Evolutionary conservation across 2,329 filamentous ascomycete species (phyloP).

Genomic region (Elsinoe necatrix): DNA sequence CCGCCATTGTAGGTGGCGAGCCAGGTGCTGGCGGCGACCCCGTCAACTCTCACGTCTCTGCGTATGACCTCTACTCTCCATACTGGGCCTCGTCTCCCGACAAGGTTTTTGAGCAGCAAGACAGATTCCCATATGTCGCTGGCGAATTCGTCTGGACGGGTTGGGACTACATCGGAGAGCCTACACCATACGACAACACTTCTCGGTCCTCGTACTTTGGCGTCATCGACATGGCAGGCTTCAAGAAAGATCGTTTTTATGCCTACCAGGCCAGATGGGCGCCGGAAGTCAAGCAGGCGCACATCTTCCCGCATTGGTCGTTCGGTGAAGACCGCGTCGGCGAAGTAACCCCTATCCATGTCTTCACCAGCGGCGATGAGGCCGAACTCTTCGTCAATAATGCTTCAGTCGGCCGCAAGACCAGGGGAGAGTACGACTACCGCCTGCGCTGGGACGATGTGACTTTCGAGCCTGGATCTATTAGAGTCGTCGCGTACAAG

Average conservation of each 20-base stretch:
- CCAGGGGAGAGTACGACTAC: conserved; percentile 33
- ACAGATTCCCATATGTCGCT: conserved; percentile 42
- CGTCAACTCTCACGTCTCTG: conserved; percentile 34
- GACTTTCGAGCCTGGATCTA: conserved; percentile 40
- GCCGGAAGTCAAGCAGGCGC: conserved; percentile 41
- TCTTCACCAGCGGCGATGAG: conserved; percentile 45
- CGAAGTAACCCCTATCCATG: conserved; percentile 46
- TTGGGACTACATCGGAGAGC: conserved; percentile 45
- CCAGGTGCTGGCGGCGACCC: conserved; percentile 35
- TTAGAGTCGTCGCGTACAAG: conserved; percentile 44
- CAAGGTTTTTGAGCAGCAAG: conserved; percentile 46
- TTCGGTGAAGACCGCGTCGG: conserved; percentile 42
- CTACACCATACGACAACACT: conserved; percentile 39
- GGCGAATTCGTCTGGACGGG: conserved; percentile 49
- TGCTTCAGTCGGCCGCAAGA: conserved; percentile 36
- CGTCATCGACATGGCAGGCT: conserved; percentile 50
- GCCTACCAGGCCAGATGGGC: conserved; percentile 49
- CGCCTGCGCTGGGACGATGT: conserved; percentile 48
- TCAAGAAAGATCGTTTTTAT: conserved; percentile 49
- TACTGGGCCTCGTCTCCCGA: conserved; percentile 44
- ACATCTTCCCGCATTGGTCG: conserved; percentile 50
- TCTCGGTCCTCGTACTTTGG: conserved; percentile 48
- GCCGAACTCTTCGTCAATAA: conserved; percentile 50
- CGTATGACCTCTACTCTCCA: conserved; percentile 46
- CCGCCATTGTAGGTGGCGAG: conserved; percentile 30